Evolutionary conservation across 352 stramenopile species (phyloP).

Genomic region (Hyaloperonospora arabidopsidis): DNA sequence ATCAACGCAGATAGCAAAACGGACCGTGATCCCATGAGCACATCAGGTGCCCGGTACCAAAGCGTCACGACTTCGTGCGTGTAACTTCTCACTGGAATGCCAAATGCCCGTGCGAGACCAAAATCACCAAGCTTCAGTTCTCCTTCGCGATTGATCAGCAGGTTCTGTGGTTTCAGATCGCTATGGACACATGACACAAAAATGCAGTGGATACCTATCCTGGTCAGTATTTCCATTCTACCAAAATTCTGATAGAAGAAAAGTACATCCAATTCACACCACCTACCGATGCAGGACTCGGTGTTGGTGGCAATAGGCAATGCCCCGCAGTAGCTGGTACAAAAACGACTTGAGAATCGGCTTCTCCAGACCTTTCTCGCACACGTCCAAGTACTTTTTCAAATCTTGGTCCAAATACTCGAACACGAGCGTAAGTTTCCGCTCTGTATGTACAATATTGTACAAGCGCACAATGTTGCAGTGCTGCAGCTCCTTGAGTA

Average conservation of each 20-base stretch:
- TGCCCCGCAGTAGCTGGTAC: constrained; percentile 97
- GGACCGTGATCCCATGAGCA: constrained; percentile 93
- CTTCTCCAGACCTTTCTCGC: constrained; percentile 93
- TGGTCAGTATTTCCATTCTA: neutral
- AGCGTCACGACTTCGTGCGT: constrained; percentile 99
- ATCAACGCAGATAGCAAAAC: constrained; percentile 10
- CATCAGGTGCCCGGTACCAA: constrained; percentile 98
- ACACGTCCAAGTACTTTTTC: constrained; percentile 99
- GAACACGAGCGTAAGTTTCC: constrained; percentile 99
- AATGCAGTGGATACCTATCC: too few species aligned
- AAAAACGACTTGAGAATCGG: constrained; percentile 94
- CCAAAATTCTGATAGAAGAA: neutral
- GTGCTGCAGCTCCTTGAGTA: constrained; percentile 97
- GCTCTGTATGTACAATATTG: constrained; percentile 99
- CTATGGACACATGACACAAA: constrained; percentile 57
- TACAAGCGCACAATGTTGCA: constrained; percentile 98
- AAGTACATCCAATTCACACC: constrained; percentile 4
- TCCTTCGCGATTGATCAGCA: constrained; percentile 96
- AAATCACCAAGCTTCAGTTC: constrained; percentile 99
- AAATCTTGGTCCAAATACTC: constrained; percentile 99
- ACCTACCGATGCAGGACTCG: constrained; percentile 86
- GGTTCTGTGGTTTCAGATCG: constrained; percentile 98
- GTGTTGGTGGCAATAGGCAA: constrained; percentile 99
- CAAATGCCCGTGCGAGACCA: constrained; percentile 98
- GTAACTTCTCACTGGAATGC: constrained; percentile 95